A percentile compares a stretch with the other conserved stretches of the same genome.
Conservation (phyloP, 2,329 filamentous ascomycete genomes). For the Cordyceps pruinosa region DNA sequence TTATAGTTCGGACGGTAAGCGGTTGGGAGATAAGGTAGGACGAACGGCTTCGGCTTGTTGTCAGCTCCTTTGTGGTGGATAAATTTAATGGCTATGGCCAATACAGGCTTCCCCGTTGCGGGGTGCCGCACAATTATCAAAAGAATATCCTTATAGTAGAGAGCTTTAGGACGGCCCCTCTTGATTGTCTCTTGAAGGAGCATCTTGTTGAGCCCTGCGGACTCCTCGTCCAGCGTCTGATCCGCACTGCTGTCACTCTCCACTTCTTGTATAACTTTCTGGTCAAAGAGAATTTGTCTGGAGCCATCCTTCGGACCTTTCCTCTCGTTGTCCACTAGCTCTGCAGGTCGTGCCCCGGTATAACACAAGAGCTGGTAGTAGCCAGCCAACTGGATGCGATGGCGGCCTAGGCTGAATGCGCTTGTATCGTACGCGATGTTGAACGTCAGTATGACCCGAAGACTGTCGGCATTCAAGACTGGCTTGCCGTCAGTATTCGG, state of each 20-base stretch:
- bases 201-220: slow-evolving; percentile 18
- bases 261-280: slow-evolving; percentile 17
- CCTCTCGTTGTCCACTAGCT: slow-evolving; percentile 24
- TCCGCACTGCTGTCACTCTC: background rate
- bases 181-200: slow-evolving; percentile 18
- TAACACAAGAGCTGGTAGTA: slow-evolving; percentile 24
- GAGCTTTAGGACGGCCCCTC: slow-evolving; percentile 20
- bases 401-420: slow-evolving; percentile 19
- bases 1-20: background rate
- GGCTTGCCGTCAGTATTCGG: slow-evolving; percentile 21
- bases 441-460: slow-evolving; percentile 21
- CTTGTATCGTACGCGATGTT: slow-evolving; percentile 24
- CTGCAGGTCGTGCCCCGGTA: slow-evolving; percentile 21
- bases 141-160: slow-evolving; percentile 25
- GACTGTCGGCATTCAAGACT: slow-evolving; percentile 18
- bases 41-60: slow-evolving; percentile 24
- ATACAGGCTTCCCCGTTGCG: slow-evolving; percentile 15
- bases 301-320: slow-evolving; percentile 21
- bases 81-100: slow-evolving; percentile 25
- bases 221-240: slow-evolving; percentile 17
- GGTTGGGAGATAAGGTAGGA: slow-evolving; percentile 2
- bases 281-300: slow-evolving; percentile 20
- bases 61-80: slow-evolving; percentile 24
- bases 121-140: slow-evolving; percentile 24
- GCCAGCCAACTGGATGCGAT: slow-evolving; percentile 19